Evolutionary conservation across 352 stramenopile genomes (phyloP).

Genomic region (Globisporangium parvum): DNA sequence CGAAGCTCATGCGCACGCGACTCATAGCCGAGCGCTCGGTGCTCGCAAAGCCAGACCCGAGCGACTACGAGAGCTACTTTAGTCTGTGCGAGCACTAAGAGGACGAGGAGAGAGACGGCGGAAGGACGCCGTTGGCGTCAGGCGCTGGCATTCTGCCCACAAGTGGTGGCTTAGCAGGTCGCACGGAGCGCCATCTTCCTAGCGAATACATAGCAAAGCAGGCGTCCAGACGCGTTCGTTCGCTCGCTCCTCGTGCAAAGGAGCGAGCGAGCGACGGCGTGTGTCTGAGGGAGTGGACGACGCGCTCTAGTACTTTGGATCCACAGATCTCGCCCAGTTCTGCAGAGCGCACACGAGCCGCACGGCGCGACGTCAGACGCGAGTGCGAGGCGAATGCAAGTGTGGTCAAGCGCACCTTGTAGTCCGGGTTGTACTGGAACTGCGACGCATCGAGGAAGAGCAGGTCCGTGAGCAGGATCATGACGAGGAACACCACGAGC

Average conservation of each 20-base stretch:
- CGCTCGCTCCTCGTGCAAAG: not conserved
- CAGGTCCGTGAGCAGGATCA: slow-evolving; percentile 67
- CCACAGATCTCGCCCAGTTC: slow-evolving; percentile 72
- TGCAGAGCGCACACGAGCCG: slow-evolving; percentile 12
- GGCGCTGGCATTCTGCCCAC: not conserved
- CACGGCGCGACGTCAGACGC: not conserved
- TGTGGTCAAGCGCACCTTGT: slow-evolving; percentile 51
- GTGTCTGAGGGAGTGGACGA: too few species aligned
- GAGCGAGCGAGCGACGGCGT: too few species aligned
- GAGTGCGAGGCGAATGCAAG: not conserved
- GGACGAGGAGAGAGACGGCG: not conserved
- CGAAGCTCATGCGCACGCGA: too few species aligned
- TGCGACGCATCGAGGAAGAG: slow-evolving; percentile 66
- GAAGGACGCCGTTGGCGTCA: not conserved
- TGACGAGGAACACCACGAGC: slow-evolving; percentile 67
- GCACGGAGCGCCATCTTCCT: not conserved
- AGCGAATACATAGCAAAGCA: slow-evolving; percentile 6
- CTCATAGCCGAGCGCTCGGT: not conserved
- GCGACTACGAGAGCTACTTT: slow-evolving; percentile 8
- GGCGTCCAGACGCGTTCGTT: not conserved
- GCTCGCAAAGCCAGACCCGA: not conserved
- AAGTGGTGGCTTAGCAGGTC: too few species aligned
- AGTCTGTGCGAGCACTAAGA: slow-evolving; percentile 12
- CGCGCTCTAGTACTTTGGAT: slow-evolving; percentile 61
- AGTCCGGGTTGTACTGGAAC: slow-evolving; percentile 82